phyloP scores from a whole-genome alignment of 345 rosid genomes.

The Camelina sativa region DNA sequence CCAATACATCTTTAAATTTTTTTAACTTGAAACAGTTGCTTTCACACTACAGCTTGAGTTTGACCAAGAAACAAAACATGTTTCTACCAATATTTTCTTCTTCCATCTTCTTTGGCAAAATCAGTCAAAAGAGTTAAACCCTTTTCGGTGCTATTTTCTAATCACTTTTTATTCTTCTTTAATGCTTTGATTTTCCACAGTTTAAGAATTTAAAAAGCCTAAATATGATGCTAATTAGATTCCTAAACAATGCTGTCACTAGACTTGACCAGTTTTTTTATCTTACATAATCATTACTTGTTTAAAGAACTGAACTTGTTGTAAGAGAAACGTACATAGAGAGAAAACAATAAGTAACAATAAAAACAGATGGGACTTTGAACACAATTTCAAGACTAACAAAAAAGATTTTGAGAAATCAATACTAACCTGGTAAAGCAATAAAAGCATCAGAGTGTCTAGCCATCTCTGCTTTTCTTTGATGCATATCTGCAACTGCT shows the following conservation, averaged over 20 bases:
- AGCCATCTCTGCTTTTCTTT: slow-evolving; percentile 99
- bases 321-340: slow-evolving; percentile 13
- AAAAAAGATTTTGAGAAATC: neutral
- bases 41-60: slow-evolving; percentile 34
- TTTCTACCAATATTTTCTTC: slow-evolving; percentile 6
- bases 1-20: neutral
- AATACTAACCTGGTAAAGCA: slow-evolving; percentile 93
- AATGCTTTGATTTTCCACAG: neutral
- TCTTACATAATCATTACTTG: slow-evolving; percentile 40
- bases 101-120: slow-evolving; percentile 23
- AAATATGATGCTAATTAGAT: slow-evolving; percentile 15
- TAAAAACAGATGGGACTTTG: slow-evolving; percentile 34
- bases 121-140: slow-evolving; percentile 26
- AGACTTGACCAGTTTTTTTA: slow-evolving; percentile 26
- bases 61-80: slow-evolving; percentile 35
- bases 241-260: slow-evolving; percentile 36
- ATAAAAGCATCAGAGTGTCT: slow-evolving; percentile 99
- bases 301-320: slow-evolving; percentile 33
- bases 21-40: slow-evolving; percentile 6
- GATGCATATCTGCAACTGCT: slow-evolving; percentile 99
- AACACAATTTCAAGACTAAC: slow-evolving; percentile 3
- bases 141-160: slow-evolving; percentile 29
- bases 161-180: slow-evolving; percentile 15
- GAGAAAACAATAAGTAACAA: neutral
- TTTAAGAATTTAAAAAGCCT: slow-evolving; percentile 19